Evolutionary conservation across 257 asterid genomes (phyloP).

Genomic region (Solanum pimpinellifolium): DNA sequence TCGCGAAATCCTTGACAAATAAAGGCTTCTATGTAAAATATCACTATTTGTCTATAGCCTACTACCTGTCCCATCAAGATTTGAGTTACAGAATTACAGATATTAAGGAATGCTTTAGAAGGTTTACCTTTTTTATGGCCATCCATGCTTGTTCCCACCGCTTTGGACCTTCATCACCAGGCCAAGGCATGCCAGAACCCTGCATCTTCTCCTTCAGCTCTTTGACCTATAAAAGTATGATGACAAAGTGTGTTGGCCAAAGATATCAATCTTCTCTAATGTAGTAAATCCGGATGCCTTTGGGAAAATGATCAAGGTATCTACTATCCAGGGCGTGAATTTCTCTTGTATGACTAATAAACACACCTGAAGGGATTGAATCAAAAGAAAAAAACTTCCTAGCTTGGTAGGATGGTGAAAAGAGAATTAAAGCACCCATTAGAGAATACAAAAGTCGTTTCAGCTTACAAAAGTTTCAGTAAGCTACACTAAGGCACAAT

Average conservation of each 20-base stretch:
- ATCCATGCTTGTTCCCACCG: constrained; percentile 99
- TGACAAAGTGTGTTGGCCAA: neutral
- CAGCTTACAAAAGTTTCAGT: neutral
- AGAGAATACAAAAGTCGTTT: neutral
- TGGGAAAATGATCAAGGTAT: neutral
- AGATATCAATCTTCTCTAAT: neutral
- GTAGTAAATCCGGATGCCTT: neutral
- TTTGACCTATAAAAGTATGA: constrained; percentile 45
- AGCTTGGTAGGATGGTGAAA: neutral
- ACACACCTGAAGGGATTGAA: neutral
- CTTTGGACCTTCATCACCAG: constrained; percentile 92
- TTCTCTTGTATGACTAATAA: neutral
- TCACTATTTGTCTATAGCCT: neutral
- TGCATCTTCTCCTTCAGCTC: constrained; percentile 85
- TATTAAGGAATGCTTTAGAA: neutral
- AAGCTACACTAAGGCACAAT: neutral
- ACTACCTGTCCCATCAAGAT: neutral
- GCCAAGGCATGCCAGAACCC: constrained; percentile 98
- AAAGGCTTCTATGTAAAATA: neutral
- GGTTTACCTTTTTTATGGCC: constrained; percentile 80
- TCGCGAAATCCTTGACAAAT: neutral
- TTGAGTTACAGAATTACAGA: neutral
- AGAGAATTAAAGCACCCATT: neutral
- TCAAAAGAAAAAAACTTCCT: neutral
- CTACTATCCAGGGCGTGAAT: neutral